Base-by-base conservation (phyloP, 2,329 filamentous ascomycete genomes). In the Aspergillus aculeatus region DNA sequence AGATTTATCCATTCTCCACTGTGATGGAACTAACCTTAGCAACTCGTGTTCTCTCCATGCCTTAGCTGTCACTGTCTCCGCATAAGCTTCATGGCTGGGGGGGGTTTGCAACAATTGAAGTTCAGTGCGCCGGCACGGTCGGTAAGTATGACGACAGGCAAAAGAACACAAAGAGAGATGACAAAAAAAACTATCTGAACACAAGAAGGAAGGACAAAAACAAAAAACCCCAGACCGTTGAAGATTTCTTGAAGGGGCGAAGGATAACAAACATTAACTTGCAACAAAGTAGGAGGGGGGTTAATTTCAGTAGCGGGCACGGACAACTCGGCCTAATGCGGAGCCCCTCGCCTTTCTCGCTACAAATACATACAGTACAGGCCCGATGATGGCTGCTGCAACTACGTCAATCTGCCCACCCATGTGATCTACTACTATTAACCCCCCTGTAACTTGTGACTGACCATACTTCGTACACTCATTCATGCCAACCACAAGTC, bases 41-140 rank as follows among this genome's bases (percentile, higher is more conserved):
- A 57, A 79, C 68, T 64, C 75, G 75, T 74, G 77, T 79, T 73
- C 68, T 77, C 68, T 79, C 77, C 77, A 79, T 79, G 67, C 69
- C 72, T 69, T 68, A 63, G 62, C 65, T 61, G 66, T 75, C 67
- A 71, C 67, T 71, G 61, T 60, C 64, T 64, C 66, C 67, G 68
- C 67, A 68, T 66, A 59, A 69, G 61, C 66, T 74, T 75, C 74
- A 75, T 76, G 61, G 59, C 61, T 62, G 56, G 51, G 47, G 32
- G 12, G 32, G 11, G 3, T 16, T 35, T 51, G 19, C 48, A 41
- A 52, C 48, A 54, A 50, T 47, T 56, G 47, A 41, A 50, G 56
- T 55, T 57, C 53, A 32, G 50, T 38, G 32, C 9, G 54, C 49
- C 57, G 54, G 50, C n/a, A 56, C 54, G 35, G 50, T 49, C 56